Evolutionary conservation across 2,329 filamentous ascomycete species (phyloP).

Genomic region (Cladosporium austrohemisphaericum): DNA sequence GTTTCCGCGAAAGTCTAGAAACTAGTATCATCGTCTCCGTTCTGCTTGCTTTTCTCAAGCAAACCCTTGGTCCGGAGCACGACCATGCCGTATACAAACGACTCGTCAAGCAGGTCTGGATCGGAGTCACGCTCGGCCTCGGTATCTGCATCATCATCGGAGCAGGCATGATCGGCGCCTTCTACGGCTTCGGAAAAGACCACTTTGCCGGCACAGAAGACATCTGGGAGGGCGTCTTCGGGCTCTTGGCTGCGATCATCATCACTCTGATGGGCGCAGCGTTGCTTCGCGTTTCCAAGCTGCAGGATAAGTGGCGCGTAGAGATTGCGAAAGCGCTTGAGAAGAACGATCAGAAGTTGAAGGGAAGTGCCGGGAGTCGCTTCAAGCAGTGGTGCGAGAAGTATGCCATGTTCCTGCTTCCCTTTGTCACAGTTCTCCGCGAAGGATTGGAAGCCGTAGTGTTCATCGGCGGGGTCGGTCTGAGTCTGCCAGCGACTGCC

Average conservation of each 20-base stretch:
- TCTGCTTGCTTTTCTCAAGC: conserved; percentile 79
- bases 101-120: conserved; percentile 53
- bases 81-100: conserved; percentile 62
- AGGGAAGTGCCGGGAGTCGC: conserved; percentile 38
- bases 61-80: conserved; percentile 65
- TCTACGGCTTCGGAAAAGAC: conserved; percentile 66
- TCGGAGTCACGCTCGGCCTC: conserved; percentile 60
- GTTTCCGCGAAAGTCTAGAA: conserved; percentile 81
- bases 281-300: conserved; percentile 74
- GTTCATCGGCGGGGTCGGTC: conserved; percentile 79
- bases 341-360: conserved; percentile 42
- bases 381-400: conserved; percentile 67
- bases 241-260: conserved; percentile 61
- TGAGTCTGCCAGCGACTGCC: conserved; percentile 68
- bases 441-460: conserved; percentile 84
- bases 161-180: conserved; percentile 65
- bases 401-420: conserved; percentile 81
- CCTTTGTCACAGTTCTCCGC: conserved; percentile 81
- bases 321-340: conserved; percentile 73
- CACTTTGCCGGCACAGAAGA: conserved; percentile 66
- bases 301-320: conserved; percentile 82
- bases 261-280: conserved; percentile 79
- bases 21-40: conserved; percentile 82
- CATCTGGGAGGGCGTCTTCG: conserved; percentile 78
- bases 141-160: conserved; percentile 64